Conservation (phyloP, 257 asterid species). For the Galeopsis tetrahit region DNA sequence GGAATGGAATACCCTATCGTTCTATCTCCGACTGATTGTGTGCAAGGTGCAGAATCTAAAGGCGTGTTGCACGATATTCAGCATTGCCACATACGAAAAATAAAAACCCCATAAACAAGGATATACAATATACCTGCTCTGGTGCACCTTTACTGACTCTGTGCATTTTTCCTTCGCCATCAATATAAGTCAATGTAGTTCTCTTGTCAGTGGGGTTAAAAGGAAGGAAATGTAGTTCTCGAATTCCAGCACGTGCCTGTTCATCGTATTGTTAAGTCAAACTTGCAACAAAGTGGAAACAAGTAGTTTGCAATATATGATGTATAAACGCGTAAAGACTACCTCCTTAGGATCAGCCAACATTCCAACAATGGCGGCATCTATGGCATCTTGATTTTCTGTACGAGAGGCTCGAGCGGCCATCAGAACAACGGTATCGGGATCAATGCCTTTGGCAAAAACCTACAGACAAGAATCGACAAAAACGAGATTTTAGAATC, state of each 20-base stretch:
- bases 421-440: constrained; percentile 95
- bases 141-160: constrained; percentile 99
- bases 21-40: constrained; percentile 83
- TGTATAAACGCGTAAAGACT: constrained; percentile 6
- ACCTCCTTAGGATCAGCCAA: constrained; percentile 99
- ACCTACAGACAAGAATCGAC: constrained; percentile 50
- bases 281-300: constrained; percentile 14
- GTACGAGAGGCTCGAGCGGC: constrained; percentile 96
- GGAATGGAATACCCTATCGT: no score
- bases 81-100: constrained; percentile 8
- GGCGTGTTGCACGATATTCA: constrained; percentile 21
- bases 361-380: constrained; percentile 94
- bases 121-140: constrained; percentile 67
- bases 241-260: constrained; percentile 97
- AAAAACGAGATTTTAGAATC: not conserved
- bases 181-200: constrained; percentile 91
- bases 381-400: constrained; percentile 98
- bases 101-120: not conserved
- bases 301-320: not conserved
- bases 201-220: constrained; percentile 96
- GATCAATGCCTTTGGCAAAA: constrained; percentile 84
- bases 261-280: constrained; percentile 25
- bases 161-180: constrained; percentile 85
- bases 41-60: constrained; percentile 79
- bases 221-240: constrained; percentile 94